Base-by-base conservation (phyloP, 2,329 filamentous ascomycete species). In the Phialophora tarda region DNA sequence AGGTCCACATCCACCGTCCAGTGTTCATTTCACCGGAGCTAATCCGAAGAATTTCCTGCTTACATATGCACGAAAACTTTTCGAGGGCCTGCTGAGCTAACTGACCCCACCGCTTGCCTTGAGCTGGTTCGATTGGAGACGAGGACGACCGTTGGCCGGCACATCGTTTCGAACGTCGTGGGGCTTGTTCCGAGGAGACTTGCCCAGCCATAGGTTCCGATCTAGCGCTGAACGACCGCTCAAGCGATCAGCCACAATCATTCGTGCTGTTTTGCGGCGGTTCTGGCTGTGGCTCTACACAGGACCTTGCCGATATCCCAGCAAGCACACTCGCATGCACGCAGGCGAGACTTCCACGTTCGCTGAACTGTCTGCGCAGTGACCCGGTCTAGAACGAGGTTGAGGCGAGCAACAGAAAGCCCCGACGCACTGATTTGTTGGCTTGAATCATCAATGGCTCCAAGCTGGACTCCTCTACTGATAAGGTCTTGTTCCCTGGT, bases 11-110 rank as follows among this genome's bases (percentile, higher is more conserved):
- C 12, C 57, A 48, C 14, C 26, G 30, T 17, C 26, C 10, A 30
- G 12, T 28, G 10, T 11, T n/a, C 59, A 53, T 24, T 34, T 21
- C 59, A 23, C 48, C 32, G 59, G 47, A 34, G 26, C 47, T n/a
- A 23, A 26, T 41, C 47, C 59, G 59, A 54, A 44, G 47, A 32
- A 54, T 24, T 54, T 17, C 30, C 48, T 30, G 59, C 59, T 61
- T 61, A 61, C 59, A 61, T 61, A 61, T 54, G 59, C 59, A 61
- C 17, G 12, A 54, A 54, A 54, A 61, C 47, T 28, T 54, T 54
- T 61, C 59, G 59, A 53, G 59, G 24, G 48, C 44, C 17, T 61
- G 59, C 59, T 61, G 59, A 61, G 47, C 59, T 61, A 61, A 61
- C 28, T 38, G 21, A 61, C 59, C 59, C 59, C 59, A 61, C 59